phyloP scores from a whole-genome alignment of 176 grass and related monocot species.

The Triticum timopheevii region DNA sequence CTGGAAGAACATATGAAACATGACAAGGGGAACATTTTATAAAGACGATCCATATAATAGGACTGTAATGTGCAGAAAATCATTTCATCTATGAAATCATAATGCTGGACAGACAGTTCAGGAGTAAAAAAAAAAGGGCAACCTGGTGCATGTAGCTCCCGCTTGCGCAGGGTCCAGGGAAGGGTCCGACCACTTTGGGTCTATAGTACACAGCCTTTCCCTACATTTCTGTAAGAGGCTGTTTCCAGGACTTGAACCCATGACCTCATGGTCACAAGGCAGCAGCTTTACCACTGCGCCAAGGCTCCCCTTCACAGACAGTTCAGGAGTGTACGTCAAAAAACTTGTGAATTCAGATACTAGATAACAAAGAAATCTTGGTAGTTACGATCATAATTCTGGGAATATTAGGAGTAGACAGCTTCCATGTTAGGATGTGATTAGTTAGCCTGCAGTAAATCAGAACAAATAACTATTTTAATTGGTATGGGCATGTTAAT shows the following conservation, averaged over 20 bases:
- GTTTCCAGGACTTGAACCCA: no score
- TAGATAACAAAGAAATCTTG: not conserved
- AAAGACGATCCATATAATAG: not conserved
- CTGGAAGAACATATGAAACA: conserved; percentile 3
- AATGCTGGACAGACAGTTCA: not conserved
- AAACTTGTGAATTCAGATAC: not conserved
- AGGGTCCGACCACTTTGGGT: no score
- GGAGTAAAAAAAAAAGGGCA: no score
- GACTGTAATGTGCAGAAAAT: conserved; percentile 2
- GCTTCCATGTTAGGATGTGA: conserved; percentile 22
- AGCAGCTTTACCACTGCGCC: no score
- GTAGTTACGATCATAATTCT: not conserved
- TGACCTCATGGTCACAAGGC: no score
- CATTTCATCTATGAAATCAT: conserved; percentile 2
- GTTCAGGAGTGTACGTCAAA: not conserved
- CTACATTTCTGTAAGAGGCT: no score
- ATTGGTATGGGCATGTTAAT: not conserved
- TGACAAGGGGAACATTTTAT: not conserved
- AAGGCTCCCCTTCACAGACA: no score
- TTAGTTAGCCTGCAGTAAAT: not conserved
- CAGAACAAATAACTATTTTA: conserved; percentile 15
- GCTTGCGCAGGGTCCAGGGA: no score
- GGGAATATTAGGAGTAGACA: not conserved
- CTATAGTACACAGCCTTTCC: no score
- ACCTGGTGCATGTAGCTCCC: no score